phyloP scores from a whole-genome alignment of 345 rosid species.

The Euphorbia tirucalli region DNA sequence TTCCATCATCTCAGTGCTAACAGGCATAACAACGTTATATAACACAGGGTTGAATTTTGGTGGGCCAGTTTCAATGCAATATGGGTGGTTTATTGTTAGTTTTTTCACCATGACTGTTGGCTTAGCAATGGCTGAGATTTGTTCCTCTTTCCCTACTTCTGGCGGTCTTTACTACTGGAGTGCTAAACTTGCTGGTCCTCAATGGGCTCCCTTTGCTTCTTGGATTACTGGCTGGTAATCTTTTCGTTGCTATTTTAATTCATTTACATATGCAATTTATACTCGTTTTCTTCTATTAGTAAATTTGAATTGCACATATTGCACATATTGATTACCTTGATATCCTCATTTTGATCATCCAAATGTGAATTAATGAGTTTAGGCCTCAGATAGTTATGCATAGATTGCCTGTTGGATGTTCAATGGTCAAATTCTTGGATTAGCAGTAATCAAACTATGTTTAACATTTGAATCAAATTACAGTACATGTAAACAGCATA shows the following conservation, averaged over 20 bases:
- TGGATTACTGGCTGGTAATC: constrained; percentile 97
- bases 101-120: constrained; percentile 84
- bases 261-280: too few species aligned
- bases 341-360: background rate
- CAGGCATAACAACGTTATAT: constrained; percentile 88
- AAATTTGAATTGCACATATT: background rate
- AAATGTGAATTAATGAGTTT: too few species aligned
- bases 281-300: background rate
- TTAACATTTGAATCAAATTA: too few species aligned
- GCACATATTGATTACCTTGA: background rate
- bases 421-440: too few species aligned
- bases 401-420: too few species aligned
- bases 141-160: constrained; percentile 94
- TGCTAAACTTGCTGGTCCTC: constrained; percentile 87
- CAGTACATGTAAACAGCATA: too few species aligned
- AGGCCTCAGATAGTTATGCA: too few species aligned
- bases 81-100: constrained; percentile 91
- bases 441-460: too few species aligned
- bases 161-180: constrained; percentile 99
- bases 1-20: constrained; percentile 82
- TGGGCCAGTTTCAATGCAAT: constrained; percentile 70
- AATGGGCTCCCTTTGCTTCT: constrained; percentile 93
- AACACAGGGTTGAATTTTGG: constrained; percentile 77
- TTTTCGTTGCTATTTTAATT: too few species aligned
- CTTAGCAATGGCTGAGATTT: constrained; percentile 89